Conservation (phyloP, 2,329 filamentous ascomycete genomes). For the Nigrospora oryzae region DNA sequence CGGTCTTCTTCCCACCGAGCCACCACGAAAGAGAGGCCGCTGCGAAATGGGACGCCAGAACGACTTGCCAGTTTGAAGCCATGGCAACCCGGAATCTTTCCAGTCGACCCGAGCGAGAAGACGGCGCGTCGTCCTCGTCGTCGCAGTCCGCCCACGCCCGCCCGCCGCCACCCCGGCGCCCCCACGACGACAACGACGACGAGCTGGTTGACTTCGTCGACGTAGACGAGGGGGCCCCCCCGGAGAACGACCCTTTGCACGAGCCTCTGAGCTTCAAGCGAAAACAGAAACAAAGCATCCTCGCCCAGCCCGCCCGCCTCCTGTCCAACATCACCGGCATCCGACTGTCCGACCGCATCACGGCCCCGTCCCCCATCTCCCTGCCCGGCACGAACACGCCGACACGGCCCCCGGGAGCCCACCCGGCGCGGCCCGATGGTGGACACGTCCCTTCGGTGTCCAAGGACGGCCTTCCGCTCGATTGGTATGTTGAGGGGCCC, state of each 20-base stretch:
- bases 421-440: slow-evolving; percentile 2
- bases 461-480: slow-evolving; percentile 45
- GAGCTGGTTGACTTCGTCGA: slow-evolving; percentile 18
- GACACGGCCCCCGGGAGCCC: slow-evolving; percentile 13
- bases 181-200: slow-evolving; percentile 13
- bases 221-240: slow-evolving; percentile 19
- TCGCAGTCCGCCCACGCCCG: slow-evolving; percentile 7
- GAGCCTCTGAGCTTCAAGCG: slow-evolving; percentile 64
- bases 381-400: slow-evolving; percentile 14
- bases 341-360: slow-evolving; percentile 8
- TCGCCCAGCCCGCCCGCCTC: slow-evolving; percentile 37
- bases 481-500: slow-evolving; percentile 88
- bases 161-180: slow-evolving; percentile 9
- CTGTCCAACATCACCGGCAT: slow-evolving; percentile 38
- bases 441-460: slow-evolving; percentile 8
- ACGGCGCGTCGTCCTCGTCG: slow-evolving; percentile 16
- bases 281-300: slow-evolving; percentile 44
- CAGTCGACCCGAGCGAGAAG: slow-evolving; percentile 14
- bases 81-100: slow-evolving; percentile 21
- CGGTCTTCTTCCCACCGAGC: no score
- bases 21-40: no score
- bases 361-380: slow-evolving; percentile 6
- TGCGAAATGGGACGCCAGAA: neutral
- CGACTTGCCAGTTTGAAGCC: slow-evolving; percentile 11
- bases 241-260: slow-evolving; percentile 49